phyloP scores from a whole-genome alignment of 257 asterid species.

The Solanum commersonii region DNA sequence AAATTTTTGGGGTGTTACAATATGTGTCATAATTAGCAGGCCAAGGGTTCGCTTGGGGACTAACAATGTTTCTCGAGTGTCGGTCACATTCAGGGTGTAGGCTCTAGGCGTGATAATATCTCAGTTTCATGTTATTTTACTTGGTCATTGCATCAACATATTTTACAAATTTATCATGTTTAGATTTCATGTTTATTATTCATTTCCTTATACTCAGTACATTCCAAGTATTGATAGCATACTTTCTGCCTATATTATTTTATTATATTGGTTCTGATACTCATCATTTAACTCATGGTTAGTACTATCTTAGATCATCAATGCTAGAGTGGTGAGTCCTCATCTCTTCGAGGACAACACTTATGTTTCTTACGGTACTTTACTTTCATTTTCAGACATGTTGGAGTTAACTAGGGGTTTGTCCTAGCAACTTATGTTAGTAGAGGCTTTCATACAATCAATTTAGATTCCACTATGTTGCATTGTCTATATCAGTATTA shows the following conservation, averaged over 20 bases:
- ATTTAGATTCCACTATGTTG: too few relatives aligned
- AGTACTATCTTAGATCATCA: neutral
- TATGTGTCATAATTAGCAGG: neutral
- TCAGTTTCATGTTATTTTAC: neutral
- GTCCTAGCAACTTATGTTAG: too few relatives aligned
- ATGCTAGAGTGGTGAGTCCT: neutral
- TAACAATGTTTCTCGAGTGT: neutral
- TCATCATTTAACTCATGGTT: neutral
- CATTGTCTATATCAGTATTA: too few relatives aligned
- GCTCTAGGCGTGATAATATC: neutral
- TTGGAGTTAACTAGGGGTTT: too few relatives aligned
- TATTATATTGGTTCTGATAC: neutral
- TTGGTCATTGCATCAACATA: neutral
- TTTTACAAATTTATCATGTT: neutral
- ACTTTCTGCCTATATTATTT: neutral
- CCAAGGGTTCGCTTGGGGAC: neutral
- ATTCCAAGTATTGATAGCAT: too few relatives aligned
- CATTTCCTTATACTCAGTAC: neutral
- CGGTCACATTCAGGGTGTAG: neutral
- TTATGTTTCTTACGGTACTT: too few relatives aligned
- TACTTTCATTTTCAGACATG: too few relatives aligned
- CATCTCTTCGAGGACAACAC: neutral
- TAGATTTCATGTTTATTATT: neutral
- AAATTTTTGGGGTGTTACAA: neutral
- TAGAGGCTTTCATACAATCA: too few relatives aligned